phyloP scores from a whole-genome alignment of 192 early-diverging fungal genomes.

The Podila minutissima region DNA sequence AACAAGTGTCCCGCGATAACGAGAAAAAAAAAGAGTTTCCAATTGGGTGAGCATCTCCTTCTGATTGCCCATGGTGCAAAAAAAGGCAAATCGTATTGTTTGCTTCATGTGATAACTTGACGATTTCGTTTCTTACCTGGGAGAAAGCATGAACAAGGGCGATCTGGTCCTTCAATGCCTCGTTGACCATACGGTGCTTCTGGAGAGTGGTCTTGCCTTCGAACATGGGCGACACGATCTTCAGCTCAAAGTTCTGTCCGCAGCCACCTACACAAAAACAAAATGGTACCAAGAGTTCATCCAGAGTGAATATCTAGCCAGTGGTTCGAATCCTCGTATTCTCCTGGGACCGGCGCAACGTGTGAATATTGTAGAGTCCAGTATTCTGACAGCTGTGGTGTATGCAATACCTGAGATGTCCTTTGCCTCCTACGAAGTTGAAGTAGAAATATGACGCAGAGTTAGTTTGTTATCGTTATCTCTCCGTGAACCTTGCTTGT shows the following conservation, averaged over 20 bases:
- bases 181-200: constrained; percentile 85
- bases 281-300: not conserved
- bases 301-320: no score
- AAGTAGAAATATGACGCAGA: not conserved
- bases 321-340: no score
- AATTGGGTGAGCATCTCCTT: not conserved
- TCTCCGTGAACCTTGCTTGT: no score
- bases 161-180: constrained; percentile 81
- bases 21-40: not conserved
- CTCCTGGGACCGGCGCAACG: not conserved
- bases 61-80: not conserved
- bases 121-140: constrained; percentile 61
- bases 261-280: constrained; percentile 75
- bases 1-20: not conserved
- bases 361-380: not conserved
- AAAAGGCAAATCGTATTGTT: no score
- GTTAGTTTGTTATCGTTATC: constrained; percentile 1
- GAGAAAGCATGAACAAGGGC: constrained; percentile 85
- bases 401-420: constrained; percentile 46
- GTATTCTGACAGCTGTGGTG: not conserved
- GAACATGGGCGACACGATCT: constrained; percentile 79
- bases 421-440: constrained; percentile 29
- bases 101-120: no score
- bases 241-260: constrained; percentile 83
- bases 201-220: constrained; percentile 74